A percentile compares a stretch with the other conserved stretches of the same genome.
phyloP scores from a whole-genome alignment of 2,329 filamentous ascomycete species.

The Beauveria asiatica region DNA sequence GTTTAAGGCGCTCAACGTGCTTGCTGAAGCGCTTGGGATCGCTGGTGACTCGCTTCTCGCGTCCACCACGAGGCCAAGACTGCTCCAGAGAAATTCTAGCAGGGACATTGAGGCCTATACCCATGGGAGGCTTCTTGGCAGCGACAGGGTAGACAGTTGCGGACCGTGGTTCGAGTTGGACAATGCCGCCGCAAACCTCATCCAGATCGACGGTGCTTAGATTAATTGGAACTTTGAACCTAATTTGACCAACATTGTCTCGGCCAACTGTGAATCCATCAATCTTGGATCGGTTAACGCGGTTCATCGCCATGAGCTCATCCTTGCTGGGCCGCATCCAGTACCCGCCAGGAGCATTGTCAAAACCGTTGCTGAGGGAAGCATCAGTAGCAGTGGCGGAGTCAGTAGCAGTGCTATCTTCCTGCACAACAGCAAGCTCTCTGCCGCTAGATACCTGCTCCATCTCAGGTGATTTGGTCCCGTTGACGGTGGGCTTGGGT shows the following conservation, averaged over 20 bases:
- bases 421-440: conserved; percentile 70
- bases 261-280: conserved; percentile 74
- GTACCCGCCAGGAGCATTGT: conserved; percentile 63
- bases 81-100: conserved; percentile 83
- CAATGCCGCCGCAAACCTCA: conserved; percentile 67
- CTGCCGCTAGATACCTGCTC: conserved; percentile 60
- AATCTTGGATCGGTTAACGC: conserved; percentile 67
- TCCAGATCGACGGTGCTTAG: conserved; percentile 72
- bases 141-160: conserved; percentile 80
- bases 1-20: conserved; percentile 74
- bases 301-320: conserved; percentile 71
- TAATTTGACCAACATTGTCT: conserved; percentile 69
- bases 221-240: conserved; percentile 76
- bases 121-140: conserved; percentile 70
- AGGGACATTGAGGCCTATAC: conserved; percentile 86
- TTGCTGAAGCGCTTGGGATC: conserved; percentile 63
- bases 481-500: conserved; percentile 40
- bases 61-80: conserved; percentile 71
- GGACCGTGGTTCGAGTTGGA: conserved; percentile 66
- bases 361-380: conserved; percentile 18
- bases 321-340: conserved; percentile 74
- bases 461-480: conserved; percentile 49
- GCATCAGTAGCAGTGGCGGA: conserved; percentile 22
- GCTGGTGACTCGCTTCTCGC: conserved; percentile 44
- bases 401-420: conserved; percentile 44